Evolutionary conservation across 768 basidiomycete species (phyloP).

Genomic region (Naganishia randhawae): DNA sequence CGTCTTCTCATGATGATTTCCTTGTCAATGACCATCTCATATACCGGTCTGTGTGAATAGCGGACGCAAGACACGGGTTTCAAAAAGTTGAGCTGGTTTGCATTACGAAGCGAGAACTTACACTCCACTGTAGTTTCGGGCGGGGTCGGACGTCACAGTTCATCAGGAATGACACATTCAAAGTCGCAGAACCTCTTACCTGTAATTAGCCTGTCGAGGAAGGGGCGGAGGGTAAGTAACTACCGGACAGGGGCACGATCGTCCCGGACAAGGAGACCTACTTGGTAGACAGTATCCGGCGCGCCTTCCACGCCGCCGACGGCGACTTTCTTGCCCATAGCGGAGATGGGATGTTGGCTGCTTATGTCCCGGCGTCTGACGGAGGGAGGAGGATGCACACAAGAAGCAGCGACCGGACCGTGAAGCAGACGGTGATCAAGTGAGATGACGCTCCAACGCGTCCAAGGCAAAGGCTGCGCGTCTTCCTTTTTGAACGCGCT

Average conservation of each 20-base stretch:
- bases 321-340: slow-evolving; percentile 29
- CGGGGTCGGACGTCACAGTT: neutral
- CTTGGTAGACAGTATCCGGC: slow-evolving; percentile 30
- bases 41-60: slow-evolving; percentile 41
- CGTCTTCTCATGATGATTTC: slow-evolving; percentile 97
- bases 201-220: slow-evolving; percentile 26
- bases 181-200: slow-evolving; percentile 7
- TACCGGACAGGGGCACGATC: neutral
- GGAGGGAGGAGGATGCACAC: neutral
- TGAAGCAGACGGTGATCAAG: neutral
- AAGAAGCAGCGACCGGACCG: neutral
- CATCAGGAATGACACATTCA: neutral
- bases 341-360: neutral
- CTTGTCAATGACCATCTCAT: slow-evolving; percentile 48
- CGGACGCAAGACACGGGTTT: neutral
- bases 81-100: neutral
- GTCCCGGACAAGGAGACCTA: slow-evolving; percentile 15
- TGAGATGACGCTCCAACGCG: neutral
- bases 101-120: slow-evolving; percentile 32
- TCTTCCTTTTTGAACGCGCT: too few species aligned
- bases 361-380: neutral
- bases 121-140: slow-evolving; percentile 44
- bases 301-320: slow-evolving; percentile 25
- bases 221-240: neutral
- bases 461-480: too few species aligned